Evolutionary conservation across 1,139 yeast genomes (phyloP), one percentile per base, ranked within the genome.

Genomic region (Barnettozyma hawaiiensis): DNA sequence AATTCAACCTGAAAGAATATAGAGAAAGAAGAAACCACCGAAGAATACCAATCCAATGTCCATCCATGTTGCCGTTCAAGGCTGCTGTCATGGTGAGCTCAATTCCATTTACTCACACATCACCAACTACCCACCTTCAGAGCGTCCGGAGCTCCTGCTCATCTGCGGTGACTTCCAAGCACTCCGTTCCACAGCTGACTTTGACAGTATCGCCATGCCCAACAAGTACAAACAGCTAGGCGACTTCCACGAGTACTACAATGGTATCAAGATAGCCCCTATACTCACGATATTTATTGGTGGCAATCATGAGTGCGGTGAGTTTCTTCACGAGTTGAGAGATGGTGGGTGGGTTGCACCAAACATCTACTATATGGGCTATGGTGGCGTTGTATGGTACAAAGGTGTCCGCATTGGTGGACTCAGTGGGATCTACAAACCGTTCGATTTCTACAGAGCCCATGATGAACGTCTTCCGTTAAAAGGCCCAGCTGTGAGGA

Each of bases 271-370:
- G 39, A 61, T 45, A 26, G 96, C 97, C 0, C 96, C 97, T 0
- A 71, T 83, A 2, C 63, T 79, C 35, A 92, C 98, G 0, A 54
- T 92, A 0, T 83, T 92, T 52, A 77, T 94, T 37, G 98, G 98
- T 3, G 99, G 99, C 0, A 92, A 92, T 63, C 99, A 92, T 57
- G 99, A 92, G 59, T 80, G 94, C 8, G 84, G 94, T 45, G 76
- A 81, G 47, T 86, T 85, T 60, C 58, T 92, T 50, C 72, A 76
- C 52, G 90, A 85, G 53, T 64, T 90, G 47, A 78, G 77, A 49
- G 76, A 73, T 58, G 99, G 99, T 10, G 99, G 99, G 0, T 94
- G 94, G 89, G 92, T 85, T 1, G 95, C 96, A 1, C 87, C 87
- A 1, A 82, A 84, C 51, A 87, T 92, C n/a, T 94, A 83, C 61